Conservation (phyloP, 129 eudicot species). For the Chrysanthemum lavandulifolium region DNA sequence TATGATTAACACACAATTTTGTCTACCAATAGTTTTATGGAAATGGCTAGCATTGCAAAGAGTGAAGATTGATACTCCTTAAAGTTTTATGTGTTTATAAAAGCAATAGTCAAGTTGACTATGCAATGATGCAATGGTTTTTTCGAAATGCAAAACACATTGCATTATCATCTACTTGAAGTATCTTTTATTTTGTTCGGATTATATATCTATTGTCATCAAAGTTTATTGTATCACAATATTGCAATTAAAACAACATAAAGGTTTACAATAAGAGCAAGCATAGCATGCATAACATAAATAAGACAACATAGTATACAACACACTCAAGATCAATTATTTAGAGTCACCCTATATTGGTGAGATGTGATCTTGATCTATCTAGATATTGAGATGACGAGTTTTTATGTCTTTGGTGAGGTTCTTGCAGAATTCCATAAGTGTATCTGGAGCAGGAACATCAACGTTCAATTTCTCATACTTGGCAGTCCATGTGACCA, state of each 20-base stretch:
- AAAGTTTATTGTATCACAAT: not conserved
- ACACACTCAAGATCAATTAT: slow-evolving; percentile 7
- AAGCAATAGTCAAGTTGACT: too few species aligned
- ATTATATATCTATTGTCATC: not conserved
- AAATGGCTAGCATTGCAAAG: too few species aligned
- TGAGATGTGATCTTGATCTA: slow-evolving; percentile 3
- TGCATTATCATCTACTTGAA: too few species aligned
- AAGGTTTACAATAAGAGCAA: slow-evolving; percentile 3
- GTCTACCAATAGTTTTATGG: too few species aligned
- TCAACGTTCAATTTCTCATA: slow-evolving; percentile 25
- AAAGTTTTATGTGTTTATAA: too few species aligned
- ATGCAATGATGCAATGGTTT: not conserved
- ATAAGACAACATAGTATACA: not conserved
- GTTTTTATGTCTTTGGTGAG: slow-evolving; percentile 19
- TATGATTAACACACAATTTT: too few species aligned
- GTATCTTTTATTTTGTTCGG: not conserved
- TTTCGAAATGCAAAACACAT: too few species aligned
- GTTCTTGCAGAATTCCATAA: slow-evolving; percentile 13
- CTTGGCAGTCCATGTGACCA: slow-evolving; percentile 31
- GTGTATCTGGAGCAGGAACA: slow-evolving; percentile 29
- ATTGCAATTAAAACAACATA: not conserved
- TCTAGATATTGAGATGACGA: slow-evolving; percentile 15
- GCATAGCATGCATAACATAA: slow-evolving; percentile 16
- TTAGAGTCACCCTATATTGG: not conserved
- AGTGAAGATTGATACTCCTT: too few species aligned